Evolutionary conservation across 805 yeast species (phyloP).

Genomic region (Ogataea kodamae): DNA sequence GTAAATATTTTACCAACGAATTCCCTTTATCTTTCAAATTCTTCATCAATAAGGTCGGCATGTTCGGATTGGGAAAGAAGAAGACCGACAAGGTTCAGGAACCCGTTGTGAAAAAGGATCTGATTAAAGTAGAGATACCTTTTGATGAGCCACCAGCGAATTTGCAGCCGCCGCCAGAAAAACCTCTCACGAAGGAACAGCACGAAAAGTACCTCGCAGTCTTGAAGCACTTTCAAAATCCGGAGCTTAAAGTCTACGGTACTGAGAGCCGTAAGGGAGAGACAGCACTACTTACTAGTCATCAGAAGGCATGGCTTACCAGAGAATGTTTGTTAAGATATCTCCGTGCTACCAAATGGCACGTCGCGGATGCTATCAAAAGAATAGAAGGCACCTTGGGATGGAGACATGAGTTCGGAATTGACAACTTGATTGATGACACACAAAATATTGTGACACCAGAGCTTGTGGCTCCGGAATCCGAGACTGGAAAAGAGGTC

Average conservation of each 20-base stretch:
- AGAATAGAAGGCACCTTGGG: constrained; percentile 75
- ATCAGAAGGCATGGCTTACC: constrained; percentile 90
- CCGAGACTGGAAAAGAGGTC: constrained; percentile 89
- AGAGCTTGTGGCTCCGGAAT: constrained; percentile 58
- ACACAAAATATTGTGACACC: constrained; percentile 49
- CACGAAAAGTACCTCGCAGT: constrained; percentile 59
- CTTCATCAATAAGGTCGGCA: no score
- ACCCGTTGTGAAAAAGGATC: constrained; percentile 8
- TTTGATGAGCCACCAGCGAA: constrained; percentile 51
- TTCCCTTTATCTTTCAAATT: no score
- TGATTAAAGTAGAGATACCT: constrained; percentile 41
- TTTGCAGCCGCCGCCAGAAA: constrained; percentile 49
- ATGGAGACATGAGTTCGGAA: constrained; percentile 95
- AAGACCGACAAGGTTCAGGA: constrained; percentile 12
- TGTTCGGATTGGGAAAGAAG: constrained; percentile 29
- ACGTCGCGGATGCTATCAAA: constrained; percentile 59
- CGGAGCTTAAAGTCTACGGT: constrained; percentile 47
- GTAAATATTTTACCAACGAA: no score
- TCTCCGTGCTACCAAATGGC: constrained; percentile 93
- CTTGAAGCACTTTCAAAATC: constrained; percentile 55
- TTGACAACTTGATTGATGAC: constrained; percentile 44
- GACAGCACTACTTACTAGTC: constrained; percentile 36
- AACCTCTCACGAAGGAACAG: constrained; percentile 50
- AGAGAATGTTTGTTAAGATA: constrained; percentile 88
- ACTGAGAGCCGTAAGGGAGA: constrained; percentile 38